Evolutionary conservation across 2,329 filamentous ascomycete species (phyloP), one percentile per base, ranked within the genome.

Genomic region (Aspergillus sp.): DNA sequence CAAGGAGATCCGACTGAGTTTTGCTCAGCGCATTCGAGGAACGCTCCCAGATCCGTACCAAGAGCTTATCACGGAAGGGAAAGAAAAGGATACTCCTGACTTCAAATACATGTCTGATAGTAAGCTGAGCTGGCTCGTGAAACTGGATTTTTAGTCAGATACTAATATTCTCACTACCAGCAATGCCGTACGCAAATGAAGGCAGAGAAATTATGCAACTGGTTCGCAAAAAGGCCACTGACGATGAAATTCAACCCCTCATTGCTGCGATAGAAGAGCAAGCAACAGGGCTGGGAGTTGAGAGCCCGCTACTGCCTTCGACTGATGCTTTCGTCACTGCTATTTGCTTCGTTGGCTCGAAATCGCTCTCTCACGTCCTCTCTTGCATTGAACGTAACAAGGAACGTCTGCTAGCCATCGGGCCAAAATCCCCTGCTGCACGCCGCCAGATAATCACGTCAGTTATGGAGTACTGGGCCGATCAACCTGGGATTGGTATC

Each of bases 301-400:
- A 77, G 0, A 92, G 97, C 61, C 89, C 92, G 4, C 80, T 95
- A 41, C 85, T 96, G 15, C 83, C 88, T n/a, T 95, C 91, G 62
- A 96, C 92, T 4, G 95, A 98, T 71, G 92, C 92, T 41, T 96
- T 96, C 70, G 88, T 96, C 70, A 99, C 93, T 0, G 88, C 91
- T 19, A 93, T 99, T 64, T 95, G 93, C 78, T 95, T 87, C 76
- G 88, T 97, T 49, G 95, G 95, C 45, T 93, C 91, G 63, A 99
- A 99, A 76, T 97, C 93, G 0, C 85, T 99, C 33, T 97, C 93
- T 12, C 95, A 99, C 74, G 91, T 97, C 4, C 85, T 99, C 15
- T 96, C 93, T 8, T 96, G 90, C 73, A 96, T 99, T 64, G 95
- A 99, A 75, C 89, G 95, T 58, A 93, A 89, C 77, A 96, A 96